Evolutionary conservation across 805 yeast species (phyloP).

Genomic region (Wickerhamiella cacticola): DNA sequence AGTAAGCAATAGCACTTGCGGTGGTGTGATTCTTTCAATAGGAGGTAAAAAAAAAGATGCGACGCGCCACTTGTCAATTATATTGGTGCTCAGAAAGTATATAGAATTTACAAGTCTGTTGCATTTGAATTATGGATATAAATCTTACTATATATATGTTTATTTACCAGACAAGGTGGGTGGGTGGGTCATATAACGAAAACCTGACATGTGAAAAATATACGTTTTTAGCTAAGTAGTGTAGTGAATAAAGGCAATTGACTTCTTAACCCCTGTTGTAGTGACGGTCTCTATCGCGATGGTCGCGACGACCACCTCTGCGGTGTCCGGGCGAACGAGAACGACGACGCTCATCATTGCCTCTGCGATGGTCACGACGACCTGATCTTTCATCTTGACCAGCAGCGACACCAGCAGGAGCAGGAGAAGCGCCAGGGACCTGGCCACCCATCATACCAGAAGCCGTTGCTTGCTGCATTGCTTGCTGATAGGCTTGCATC

Average conservation of each 20-base stretch:
- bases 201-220: too few species aligned
- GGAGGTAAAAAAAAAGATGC: neutral
- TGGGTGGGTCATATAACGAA: too few species aligned
- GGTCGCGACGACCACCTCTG: constrained; percentile 19
- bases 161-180: too few species aligned
- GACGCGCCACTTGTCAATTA: too few species aligned
- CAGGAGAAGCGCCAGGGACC: constrained; percentile 1
- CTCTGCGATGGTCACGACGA: constrained; percentile 22
- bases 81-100: too few species aligned
- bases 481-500: constrained; percentile 20
- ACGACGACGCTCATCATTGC: constrained; percentile 24
- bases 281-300: constrained; percentile 22
- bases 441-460: constrained; percentile 9
- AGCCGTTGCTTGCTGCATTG: constrained; percentile 16
- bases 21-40: neutral
- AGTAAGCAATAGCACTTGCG: neutral
- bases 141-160: too few species aligned
- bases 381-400: neutral
- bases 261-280: constrained; percentile 12
- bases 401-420: neutral
- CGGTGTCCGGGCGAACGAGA: constrained; percentile 22
- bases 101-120: too few species aligned
- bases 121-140: too few species aligned
- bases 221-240: too few species aligned
- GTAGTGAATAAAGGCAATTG: too few species aligned